A percentile compares a stretch with the other conserved stretches of the same genome.
These are phyloP conservation scores for Hypholoma sublateritium DNA, from an alignment of 768 basidiomycete species.

Conservation along the genomic window DNA sequence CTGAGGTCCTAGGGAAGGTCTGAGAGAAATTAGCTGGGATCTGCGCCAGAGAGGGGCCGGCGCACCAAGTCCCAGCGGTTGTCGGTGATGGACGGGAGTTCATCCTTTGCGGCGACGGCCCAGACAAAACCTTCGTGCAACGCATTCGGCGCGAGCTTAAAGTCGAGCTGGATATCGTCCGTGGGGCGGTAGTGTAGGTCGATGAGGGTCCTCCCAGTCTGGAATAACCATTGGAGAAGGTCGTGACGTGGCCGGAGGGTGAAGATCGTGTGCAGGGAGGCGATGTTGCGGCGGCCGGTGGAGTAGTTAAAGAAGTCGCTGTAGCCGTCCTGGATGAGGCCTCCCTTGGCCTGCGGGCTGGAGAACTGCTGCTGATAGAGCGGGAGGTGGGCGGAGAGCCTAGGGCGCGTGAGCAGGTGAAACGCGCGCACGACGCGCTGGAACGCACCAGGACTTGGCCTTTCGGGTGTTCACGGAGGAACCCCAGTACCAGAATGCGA, in stretches of 20 bases:
- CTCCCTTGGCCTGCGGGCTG: slow-evolving; percentile 49
- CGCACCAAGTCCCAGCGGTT: slow-evolving; percentile 86
- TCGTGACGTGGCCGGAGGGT: slow-evolving; percentile 84
- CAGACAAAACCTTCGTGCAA: slow-evolving; percentile 72
- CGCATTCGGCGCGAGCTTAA: slow-evolving; percentile 58
- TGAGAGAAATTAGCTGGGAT: slow-evolving; percentile 24
- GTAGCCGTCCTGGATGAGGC: slow-evolving; percentile 65
- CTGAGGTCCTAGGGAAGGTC: slow-evolving; percentile 83
- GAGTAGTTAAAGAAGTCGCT: slow-evolving; percentile 85
- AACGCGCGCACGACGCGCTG: slow-evolving; percentile 7
- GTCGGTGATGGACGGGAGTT: slow-evolving; percentile 65
- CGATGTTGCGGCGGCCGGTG: slow-evolving; percentile 77
- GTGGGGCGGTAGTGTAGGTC: slow-evolving; percentile 73
- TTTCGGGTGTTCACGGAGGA: slow-evolving; percentile 54
- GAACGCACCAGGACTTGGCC: slow-evolving; percentile 66
- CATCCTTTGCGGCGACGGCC: slow-evolving; percentile 81
- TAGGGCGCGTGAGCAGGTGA: slow-evolving; percentile 28
- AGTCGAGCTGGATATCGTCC: slow-evolving; percentile 78
- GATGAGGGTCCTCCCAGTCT: slow-evolving; percentile 60
- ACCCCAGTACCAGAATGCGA: slow-evolving; percentile 59
- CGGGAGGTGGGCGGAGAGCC: slow-evolving; percentile 59
- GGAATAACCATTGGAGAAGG: slow-evolving; percentile 62
- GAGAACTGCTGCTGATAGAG: slow-evolving; percentile 77
- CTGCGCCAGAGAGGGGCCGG: slow-evolving; percentile 13
- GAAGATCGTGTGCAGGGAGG: slow-evolving; percentile 79